These are phyloP conservation scores for Fusarium sp. DNA, from an alignment of 2,329 filamentous ascomycete genomes.

Conservation along the genomic window DNA sequence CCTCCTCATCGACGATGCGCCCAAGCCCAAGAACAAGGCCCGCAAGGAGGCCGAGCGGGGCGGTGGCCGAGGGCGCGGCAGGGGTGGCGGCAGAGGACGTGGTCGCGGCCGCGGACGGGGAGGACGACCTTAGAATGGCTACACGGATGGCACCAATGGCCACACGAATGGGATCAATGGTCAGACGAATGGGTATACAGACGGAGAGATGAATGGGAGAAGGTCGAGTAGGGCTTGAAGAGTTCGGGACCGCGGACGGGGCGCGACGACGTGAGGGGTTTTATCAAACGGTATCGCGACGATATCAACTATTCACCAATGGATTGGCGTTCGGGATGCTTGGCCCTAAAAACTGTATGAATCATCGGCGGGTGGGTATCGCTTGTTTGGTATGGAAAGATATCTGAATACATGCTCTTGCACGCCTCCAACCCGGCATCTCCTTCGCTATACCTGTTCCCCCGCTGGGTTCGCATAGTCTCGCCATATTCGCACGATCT, in stretches of 20 bases:
- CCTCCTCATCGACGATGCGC: slow-evolving; percentile 93
- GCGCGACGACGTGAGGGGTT: slow-evolving; percentile 25
- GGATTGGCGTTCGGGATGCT: slow-evolving; percentile 52
- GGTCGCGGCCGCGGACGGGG: slow-evolving; percentile 59
- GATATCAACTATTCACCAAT: slow-evolving; percentile 45
- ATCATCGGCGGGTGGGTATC: slow-evolving; percentile 45
- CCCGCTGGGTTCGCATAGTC: slow-evolving; percentile 42
- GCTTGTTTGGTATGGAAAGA: slow-evolving; percentile 47
- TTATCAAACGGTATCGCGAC: slow-evolving; percentile 34
- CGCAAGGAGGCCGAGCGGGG: slow-evolving; percentile 85
- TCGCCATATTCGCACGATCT: slow-evolving; percentile 88
- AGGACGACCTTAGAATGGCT: slow-evolving; percentile 39
- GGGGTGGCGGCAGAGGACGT: slow-evolving; percentile 67
- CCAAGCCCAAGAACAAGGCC: slow-evolving; percentile 99
- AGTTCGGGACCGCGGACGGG: slow-evolving; percentile 21
- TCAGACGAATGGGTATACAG: neutral
- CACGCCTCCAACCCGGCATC: slow-evolving; percentile 31
- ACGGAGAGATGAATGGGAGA: neutral
- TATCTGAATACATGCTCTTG: slow-evolving; percentile 47
- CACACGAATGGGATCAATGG: neutral
- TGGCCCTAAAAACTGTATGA: slow-evolving; percentile 47
- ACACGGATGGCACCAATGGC: neutral
- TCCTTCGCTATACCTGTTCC: neutral
- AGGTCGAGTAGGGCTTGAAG: slow-evolving; percentile 1
- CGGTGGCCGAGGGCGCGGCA: slow-evolving; percentile 63